These are phyloP conservation scores for Salix koriyanagi DNA, from an alignment of 345 rosid genomes.

Conservation along the genomic window DNA sequence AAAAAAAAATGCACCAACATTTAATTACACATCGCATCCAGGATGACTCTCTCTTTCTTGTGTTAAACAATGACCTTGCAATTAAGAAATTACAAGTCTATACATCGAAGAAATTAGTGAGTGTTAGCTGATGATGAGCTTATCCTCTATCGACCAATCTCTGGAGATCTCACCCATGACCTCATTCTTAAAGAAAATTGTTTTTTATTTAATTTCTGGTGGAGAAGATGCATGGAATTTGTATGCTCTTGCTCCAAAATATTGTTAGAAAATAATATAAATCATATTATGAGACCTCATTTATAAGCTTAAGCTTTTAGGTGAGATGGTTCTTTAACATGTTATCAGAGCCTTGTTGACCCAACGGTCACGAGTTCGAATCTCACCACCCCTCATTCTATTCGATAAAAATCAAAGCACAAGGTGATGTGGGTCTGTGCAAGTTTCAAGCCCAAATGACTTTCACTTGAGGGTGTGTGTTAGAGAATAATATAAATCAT, in stretches of 20 bases:
- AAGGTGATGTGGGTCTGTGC: too few relatives aligned
- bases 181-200: neutral
- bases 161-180: neutral
- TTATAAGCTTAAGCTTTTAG: too few relatives aligned
- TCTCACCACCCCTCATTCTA: too few relatives aligned
- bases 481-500: too few relatives aligned
- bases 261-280: too few relatives aligned
- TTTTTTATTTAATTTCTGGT: neutral
- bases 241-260: neutral
- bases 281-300: too few relatives aligned
- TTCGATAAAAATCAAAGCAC: too few relatives aligned
- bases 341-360: too few relatives aligned
- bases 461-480: too few relatives aligned
- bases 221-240: neutral
- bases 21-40: conserved; percentile 3
- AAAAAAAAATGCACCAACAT: conserved; percentile 18
- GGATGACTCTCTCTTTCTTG: neutral
- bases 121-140: conserved; percentile 18
- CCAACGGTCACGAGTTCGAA: too few relatives aligned
- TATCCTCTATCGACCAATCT: conserved; percentile 25
- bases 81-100: neutral
- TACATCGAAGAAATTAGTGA: neutral
- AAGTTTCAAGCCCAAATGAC: too few relatives aligned
- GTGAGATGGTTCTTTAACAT: too few relatives aligned
- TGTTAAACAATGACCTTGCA: neutral